Evolutionary conservation across 2,329 filamentous ascomycete species (phyloP).

Genomic region (Cadophora malorum): DNA sequence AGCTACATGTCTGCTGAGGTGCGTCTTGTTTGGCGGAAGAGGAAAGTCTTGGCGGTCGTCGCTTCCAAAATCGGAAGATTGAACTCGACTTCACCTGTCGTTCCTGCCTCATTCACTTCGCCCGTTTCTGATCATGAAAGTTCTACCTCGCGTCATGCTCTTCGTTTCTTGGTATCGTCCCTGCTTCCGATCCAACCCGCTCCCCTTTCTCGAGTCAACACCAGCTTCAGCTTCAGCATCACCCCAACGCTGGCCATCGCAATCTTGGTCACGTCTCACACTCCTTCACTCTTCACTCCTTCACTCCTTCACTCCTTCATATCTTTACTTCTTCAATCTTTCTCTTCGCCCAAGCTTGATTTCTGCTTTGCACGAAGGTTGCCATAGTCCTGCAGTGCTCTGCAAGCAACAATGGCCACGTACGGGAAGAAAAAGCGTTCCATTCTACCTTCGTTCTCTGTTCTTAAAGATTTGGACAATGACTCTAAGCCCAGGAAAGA

Average conservation of each 20-base stretch:
- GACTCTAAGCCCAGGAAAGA: conserved; percentile 23
- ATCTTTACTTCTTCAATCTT: too few species aligned
- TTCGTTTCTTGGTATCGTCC: background rate
- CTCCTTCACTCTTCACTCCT: background rate
- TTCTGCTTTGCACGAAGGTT: conserved; percentile 13
- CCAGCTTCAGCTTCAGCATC: background rate
- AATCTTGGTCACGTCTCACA: background rate
- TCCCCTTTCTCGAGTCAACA: background rate
- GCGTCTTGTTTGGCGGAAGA: background rate
- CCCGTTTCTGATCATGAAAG: background rate
- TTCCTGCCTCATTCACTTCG: conserved; percentile 16
- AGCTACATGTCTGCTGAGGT: background rate
- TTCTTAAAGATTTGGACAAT: conserved; percentile 26
- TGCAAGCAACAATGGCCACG: conserved; percentile 29
- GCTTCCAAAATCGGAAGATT: background rate
- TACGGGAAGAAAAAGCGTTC: conserved; percentile 38
- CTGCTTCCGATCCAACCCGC: background rate
- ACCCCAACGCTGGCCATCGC: background rate
- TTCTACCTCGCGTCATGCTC: background rate
- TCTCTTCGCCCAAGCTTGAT: background rate
- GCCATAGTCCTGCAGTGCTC: background rate
- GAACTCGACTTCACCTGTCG: background rate
- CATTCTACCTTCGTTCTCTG: conserved; percentile 35
- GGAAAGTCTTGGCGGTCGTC: conserved; percentile 9
- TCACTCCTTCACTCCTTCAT: background rate